A percentile compares a stretch with the other conserved stretches of the same genome.
phyloP scores from a whole-genome alignment of 1,284 basidiomycete genomes.

The Heterobasidion parviporum region DNA sequence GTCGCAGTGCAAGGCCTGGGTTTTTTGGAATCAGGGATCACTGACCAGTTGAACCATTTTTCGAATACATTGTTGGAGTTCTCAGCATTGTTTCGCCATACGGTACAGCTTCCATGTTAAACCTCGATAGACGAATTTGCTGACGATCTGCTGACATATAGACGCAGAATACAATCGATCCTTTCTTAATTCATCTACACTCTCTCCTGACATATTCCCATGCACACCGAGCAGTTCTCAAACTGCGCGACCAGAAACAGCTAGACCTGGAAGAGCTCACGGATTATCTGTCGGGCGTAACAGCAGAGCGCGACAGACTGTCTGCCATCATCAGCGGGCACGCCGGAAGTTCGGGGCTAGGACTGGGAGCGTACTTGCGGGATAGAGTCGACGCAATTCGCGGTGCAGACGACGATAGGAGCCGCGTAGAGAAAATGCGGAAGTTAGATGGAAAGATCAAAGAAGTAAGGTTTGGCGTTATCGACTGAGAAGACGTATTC shows the following conservation, averaged over 20 bases:
- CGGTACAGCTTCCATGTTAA: constrained; percentile 37
- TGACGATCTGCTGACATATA: constrained; percentile 20
- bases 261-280: constrained; percentile 97
- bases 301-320: constrained; percentile 86
- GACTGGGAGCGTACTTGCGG: constrained; percentile 87
- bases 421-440: constrained; percentile 86
- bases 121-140: neutral
- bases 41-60: constrained; percentile 92
- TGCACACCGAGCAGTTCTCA: constrained; percentile 86
- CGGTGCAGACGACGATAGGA: constrained; percentile 90
- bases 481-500: neutral
- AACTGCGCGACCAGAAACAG: constrained; percentile 96
- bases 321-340: constrained; percentile 78
- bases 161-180: constrained; percentile 83
- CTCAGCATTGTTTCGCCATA: constrained; percentile 77
- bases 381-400: constrained; percentile 88
- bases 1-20: constrained; percentile 94
- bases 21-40: constrained; percentile 96
- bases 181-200: constrained; percentile 84
- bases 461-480: constrained; percentile 51
- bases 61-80: constrained; percentile 93
- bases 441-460: constrained; percentile 92
- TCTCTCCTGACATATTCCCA: constrained; percentile 85
- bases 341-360: constrained; percentile 73
- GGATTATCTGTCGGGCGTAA: constrained; percentile 88